Conservation (phyloP, 2,329 filamentous ascomycete genomes). For the Rosellinia necatrix region DNA sequence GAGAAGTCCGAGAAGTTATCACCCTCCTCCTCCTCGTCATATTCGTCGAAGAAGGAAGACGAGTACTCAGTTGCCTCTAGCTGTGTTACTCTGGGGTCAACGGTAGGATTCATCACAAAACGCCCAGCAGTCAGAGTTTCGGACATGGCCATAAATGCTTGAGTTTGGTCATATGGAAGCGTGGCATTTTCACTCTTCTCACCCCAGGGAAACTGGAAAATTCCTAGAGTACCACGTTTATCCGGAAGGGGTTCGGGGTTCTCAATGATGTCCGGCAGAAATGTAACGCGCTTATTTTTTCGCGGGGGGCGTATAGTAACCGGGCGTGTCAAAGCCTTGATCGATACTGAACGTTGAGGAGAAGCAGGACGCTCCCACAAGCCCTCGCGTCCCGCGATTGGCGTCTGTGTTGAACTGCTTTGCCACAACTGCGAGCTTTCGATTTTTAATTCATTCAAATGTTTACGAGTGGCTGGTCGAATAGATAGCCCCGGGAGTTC, state of each 20-base stretch:
- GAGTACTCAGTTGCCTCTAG: slow-evolving; percentile 49
- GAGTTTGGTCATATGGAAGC: slow-evolving; percentile 45
- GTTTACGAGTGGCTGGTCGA: slow-evolving; percentile 45
- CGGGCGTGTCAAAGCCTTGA: slow-evolving; percentile 45
- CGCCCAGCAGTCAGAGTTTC: slow-evolving; percentile 55
- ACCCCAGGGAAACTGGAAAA: slow-evolving; percentile 70
- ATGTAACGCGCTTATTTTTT: slow-evolving; percentile 60
- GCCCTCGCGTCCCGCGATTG: slow-evolving; percentile 13
- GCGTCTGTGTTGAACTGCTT: slow-evolving; percentile 26
- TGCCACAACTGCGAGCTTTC: slow-evolving; percentile 48
- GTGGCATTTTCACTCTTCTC: slow-evolving; percentile 63
- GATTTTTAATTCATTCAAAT: slow-evolving; percentile 42
- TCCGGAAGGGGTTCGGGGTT: slow-evolving; percentile 63
- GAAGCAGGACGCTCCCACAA: slow-evolving; percentile 34
- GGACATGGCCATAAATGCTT: slow-evolving; percentile 53
- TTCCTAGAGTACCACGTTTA: slow-evolving; percentile 63
- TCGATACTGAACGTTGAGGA: slow-evolving; percentile 20
- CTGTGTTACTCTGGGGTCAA: slow-evolving; percentile 44
- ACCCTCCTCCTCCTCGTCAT: slow-evolving; percentile 57
- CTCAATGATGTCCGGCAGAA: slow-evolving; percentile 67
- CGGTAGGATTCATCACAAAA: slow-evolving; percentile 36
- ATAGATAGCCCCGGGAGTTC: slow-evolving; percentile 42
- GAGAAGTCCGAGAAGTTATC: slow-evolving; percentile 46
- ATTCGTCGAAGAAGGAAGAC: slow-evolving; percentile 64
- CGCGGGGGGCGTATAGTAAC: slow-evolving; percentile 59